These are phyloP conservation scores for Boletus vinaceobasis DNA, from an alignment of 768 basidiomycete species.

Conservation along the genomic window DNA sequence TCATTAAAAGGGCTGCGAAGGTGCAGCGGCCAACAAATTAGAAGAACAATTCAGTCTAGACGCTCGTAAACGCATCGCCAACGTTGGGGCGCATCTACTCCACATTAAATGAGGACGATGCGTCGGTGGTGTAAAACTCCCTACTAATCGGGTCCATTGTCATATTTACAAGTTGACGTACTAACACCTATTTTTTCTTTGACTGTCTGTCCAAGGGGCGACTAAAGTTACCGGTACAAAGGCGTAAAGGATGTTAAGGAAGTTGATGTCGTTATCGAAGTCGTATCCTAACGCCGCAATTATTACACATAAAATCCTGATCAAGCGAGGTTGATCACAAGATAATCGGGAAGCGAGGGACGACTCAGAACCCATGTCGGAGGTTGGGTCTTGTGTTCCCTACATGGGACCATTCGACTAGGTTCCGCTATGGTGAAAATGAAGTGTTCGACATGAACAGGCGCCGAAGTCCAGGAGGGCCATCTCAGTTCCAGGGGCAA, in stretches of 20 bases:
- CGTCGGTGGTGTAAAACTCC: slow-evolving; percentile 87
- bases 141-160: slow-evolving; percentile 88
- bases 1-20: slow-evolving; percentile 20
- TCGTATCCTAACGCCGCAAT: slow-evolving; percentile 91
- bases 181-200: background rate
- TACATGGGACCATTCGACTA: background rate
- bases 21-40: slow-evolving; percentile 1
- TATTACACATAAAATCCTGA: slow-evolving; percentile 87
- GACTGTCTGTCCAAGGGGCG: background rate
- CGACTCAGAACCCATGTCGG: background rate
- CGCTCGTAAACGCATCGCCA: slow-evolving; percentile 70
- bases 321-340: slow-evolving; percentile 97
- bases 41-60: slow-evolving; percentile 5
- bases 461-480: background rate
- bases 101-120: slow-evolving; percentile 94
- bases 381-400: background rate
- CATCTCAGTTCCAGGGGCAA: background rate
- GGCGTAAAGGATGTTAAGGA: slow-evolving; percentile 51
- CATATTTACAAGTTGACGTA: slow-evolving; percentile 44
- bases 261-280: slow-evolving; percentile 92
- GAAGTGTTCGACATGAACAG: background rate
- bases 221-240: background rate
- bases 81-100: slow-evolving; percentile 95
- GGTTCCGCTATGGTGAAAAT: background rate
- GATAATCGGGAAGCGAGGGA: slow-evolving; percentile 52